Percentiles rank a stretch among this genome's conserved stretches.
These are phyloP conservation scores for Ogataea thermomethanolica DNA, from an alignment of 805 yeast species.

Conservation along the genomic window DNA sequence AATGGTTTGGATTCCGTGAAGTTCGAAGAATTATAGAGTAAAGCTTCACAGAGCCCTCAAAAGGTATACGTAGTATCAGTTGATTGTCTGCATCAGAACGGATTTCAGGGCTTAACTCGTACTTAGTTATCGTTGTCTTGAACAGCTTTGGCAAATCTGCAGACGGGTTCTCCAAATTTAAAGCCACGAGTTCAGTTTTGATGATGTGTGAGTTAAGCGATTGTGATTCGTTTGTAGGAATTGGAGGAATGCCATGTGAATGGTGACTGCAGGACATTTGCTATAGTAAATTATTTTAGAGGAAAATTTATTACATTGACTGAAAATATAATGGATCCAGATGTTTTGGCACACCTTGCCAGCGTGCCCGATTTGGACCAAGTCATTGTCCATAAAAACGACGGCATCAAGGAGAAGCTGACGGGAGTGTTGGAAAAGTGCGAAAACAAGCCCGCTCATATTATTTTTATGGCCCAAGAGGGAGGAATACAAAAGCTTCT, in stretches of 20 bases:
- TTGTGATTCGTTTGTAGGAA: conserved; percentile 67
- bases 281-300: not conserved
- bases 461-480: conserved; percentile 19
- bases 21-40: conserved; percentile 72
- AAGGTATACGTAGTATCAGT: conserved; percentile 73
- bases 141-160: conserved; percentile 51
- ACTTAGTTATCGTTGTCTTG: conserved; percentile 48
- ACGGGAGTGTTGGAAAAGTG: conserved; percentile 14
- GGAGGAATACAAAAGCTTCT: conserved; percentile 30
- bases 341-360: not conserved
- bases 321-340: not conserved
- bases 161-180: conserved; percentile 57
- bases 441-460: conserved; percentile 7
- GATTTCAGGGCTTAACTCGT: conserved; percentile 41
- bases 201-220: conserved; percentile 63
- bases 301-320: not conserved
- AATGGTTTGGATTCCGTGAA: conserved; percentile 49
- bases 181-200: conserved; percentile 53
- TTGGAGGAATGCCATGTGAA: conserved; percentile 52
- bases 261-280: conserved; percentile 30
- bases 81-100: conserved; percentile 79
- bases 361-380: conserved; percentile 16
- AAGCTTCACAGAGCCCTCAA: conserved; percentile 62
- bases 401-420: conserved; percentile 22
- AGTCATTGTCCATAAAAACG: conserved; percentile 20